These are phyloP conservation scores for Penicillium waksmanii DNA, from an alignment of 495 filamentous ascomycete species.

Conservation along the genomic window DNA sequence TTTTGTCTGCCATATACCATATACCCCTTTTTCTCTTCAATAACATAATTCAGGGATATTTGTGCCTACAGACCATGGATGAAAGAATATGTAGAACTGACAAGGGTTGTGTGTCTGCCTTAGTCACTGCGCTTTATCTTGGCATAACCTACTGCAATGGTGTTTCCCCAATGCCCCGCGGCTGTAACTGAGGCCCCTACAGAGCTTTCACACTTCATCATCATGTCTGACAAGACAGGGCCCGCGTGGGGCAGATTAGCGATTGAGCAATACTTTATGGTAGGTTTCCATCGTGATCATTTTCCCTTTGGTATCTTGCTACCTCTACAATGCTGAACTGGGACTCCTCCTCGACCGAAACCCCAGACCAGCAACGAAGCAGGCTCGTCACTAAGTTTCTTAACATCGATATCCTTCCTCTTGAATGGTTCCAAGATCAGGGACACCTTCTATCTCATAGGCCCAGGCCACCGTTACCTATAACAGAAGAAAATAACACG, in stretches of 20 bases:
- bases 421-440: background rate
- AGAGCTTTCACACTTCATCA: background rate
- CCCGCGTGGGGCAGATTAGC: conserved; percentile 8
- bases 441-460: background rate
- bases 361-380: conserved; percentile 8
- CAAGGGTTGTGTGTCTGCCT: too few species aligned
- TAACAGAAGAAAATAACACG: conserved; percentile 10
- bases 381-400: conserved; percentile 4
- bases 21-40: conserved; percentile 26
- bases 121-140: too few species aligned
- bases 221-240: conserved; percentile 2
- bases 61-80: conserved; percentile 17
- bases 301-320: background rate
- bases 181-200: background rate
- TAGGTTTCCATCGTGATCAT: background rate
- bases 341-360: conserved; percentile 10
- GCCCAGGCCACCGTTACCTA: too few species aligned
- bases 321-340: conserved; percentile 5
- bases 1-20: conserved; percentile 30
- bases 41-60: conserved; percentile 23
- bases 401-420: background rate
- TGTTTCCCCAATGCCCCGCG: background rate
- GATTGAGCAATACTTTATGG: conserved; percentile 11
- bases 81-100: background rate
- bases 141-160: background rate